phyloP scores from a whole-genome alignment of 768 basidiomycete species.

The Glaciozyma antarctica region DNA sequence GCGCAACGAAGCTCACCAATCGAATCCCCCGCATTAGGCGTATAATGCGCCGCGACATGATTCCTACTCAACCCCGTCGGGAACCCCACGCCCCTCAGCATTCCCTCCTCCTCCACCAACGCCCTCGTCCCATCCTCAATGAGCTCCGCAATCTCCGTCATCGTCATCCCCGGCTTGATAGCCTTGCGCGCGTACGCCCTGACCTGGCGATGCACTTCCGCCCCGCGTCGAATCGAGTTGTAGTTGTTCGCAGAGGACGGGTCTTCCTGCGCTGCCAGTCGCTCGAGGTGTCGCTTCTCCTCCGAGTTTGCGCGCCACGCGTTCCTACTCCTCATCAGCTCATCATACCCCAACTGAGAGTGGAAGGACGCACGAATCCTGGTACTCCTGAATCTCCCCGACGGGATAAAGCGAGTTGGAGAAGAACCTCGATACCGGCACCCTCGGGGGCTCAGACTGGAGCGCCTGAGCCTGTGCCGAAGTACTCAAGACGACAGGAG shows the following conservation, averaged over 20 bases:
- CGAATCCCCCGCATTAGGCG: constrained; percentile 67
- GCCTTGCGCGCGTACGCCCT: constrained; percentile 66
- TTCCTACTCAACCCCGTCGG: constrained; percentile 92
- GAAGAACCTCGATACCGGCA: constrained; percentile 82
- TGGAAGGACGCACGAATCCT: constrained; percentile 64
- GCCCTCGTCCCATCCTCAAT: constrained; percentile 88
- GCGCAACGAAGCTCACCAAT: constrained; percentile 20
- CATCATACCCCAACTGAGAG: neutral
- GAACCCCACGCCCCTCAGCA: constrained; percentile 75
- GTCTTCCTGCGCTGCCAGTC: constrained; percentile 58
- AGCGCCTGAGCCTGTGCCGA: constrained; percentile 35
- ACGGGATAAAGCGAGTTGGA: constrained; percentile 74
- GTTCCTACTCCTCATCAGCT: constrained; percentile 50
- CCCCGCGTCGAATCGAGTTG: constrained; percentile 76
- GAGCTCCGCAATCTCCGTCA: constrained; percentile 85
- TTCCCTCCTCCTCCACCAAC: constrained; percentile 81
- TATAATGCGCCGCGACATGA: constrained; percentile 91
- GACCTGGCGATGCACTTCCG: constrained; percentile 90
- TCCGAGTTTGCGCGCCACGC: constrained; percentile 79
- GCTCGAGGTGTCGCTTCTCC: constrained; percentile 75
- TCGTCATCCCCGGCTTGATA: constrained; percentile 85
- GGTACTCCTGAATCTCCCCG: constrained; percentile 84
- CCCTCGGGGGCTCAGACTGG: constrained; percentile 88
- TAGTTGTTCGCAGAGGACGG: constrained; percentile 58
- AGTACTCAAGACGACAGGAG: too few species aligned